Base-by-base conservation (phyloP, 495 filamentous ascomycete species). In the Choiromyces venosus region DNA sequence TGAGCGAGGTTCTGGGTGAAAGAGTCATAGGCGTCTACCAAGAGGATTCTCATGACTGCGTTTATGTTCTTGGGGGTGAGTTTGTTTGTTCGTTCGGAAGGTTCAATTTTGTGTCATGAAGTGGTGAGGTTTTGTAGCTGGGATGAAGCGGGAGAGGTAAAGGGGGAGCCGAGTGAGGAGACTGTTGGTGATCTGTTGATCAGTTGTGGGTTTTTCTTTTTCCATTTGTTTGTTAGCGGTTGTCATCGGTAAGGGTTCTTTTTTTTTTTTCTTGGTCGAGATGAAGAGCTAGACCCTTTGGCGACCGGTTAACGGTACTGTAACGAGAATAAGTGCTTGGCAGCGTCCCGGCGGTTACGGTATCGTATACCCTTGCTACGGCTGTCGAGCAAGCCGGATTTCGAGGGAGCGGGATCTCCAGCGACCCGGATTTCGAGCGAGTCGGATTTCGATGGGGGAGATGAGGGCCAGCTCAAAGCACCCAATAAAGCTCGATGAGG, bases 21-120 rank as follows among this genome's bases (percentile, higher is more conserved):
- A 69, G 94, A 97, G 83, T 97, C 95, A 79, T 96, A 96, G 69
- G 93, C 93, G 81, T 99, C 95, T 64, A 99, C 83, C 82, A 95
- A 93, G 65, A 99, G 88, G 69, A 97, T 88, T 5, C 52, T 61
- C 52, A 61, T 61, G 52, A 14, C 16, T 61, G 12, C 0, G 52
- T 33, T 56, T 12, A 56, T 29, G 46, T 14, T 25, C n/a, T 33
- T 33, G 25, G 52, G 52, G 29, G 52, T 61, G 16, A 4, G 25
- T 16, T 29, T 61, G 52, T 56, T 29, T 61, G 52, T 7, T 61
- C n/a, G 52, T 61, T 29, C 25, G 52, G 25, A 61, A 29, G 25
- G n/a, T 61, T 61, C 52, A 33, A 33, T 33, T 16, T 33, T 61
- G 52, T 12, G 10, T 33, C 3, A 6, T 33, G 52, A 4, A 14